Base-by-base conservation (phyloP, 768 basidiomycete genomes). In the Phylloporus sp. region DNA sequence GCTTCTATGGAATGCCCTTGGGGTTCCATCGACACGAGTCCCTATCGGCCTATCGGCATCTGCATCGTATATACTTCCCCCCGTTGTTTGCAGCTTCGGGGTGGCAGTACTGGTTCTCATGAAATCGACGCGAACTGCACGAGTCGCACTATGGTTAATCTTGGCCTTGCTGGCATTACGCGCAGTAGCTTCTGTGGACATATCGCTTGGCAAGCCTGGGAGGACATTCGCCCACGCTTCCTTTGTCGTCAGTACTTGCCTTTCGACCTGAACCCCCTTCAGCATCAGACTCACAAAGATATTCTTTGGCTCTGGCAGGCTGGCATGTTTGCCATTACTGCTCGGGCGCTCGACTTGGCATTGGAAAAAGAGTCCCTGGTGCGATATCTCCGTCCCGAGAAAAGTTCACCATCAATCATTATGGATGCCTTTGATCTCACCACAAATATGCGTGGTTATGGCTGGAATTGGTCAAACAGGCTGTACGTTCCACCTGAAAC, bases 401-500 rank as follows among this genome's bases (percentile, higher is more conserved):
- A 45, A 3, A 24, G 45, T 22, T 20, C 41, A 11, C 32, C 47
- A 4, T 52, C 57, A 3, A 31, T 32, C 38, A 18, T 53, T 28
- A 39, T 53, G 36, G 76, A 86, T 49, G 76, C 77, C 2, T 56
- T 76, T 12, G 82, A 86, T 49, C 72, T 87, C 18, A 55, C 54
- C 23, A 70, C 67, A 57, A 82, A 76, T 52, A 56, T 80, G 13
- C 81, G 85, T 16, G 85, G 85, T 7, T 60, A 72, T 43, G 82
- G 80, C 13, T 86, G 85, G 84, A 68, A 77, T 36, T 85, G 81
- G 78, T 80, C 82, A 2, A 57, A 65, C 27, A 54, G 59, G 23
- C 10, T 62, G 10, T 48, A 61, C 44, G 28, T 68, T 24, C 64
- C 70, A 6, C 63, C 52, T 6, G 76, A 79, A 55, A 73, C 69